Evolutionary conservation across 1,284 basidiomycete species (phyloP).

Genomic region (Takashimella koratensis): DNA sequence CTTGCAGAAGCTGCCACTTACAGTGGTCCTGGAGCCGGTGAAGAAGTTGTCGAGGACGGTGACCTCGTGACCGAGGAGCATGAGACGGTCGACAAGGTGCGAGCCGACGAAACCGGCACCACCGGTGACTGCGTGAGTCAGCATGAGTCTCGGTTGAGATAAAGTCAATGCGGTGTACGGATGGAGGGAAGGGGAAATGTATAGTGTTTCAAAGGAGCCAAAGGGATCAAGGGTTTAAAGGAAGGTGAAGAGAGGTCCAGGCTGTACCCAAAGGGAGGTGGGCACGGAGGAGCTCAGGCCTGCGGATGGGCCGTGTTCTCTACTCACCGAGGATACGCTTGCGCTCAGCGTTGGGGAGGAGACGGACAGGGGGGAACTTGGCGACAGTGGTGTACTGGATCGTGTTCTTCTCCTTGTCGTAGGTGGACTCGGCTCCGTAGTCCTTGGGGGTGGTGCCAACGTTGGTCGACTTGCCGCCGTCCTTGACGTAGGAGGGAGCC

Average conservation of each 20-base stretch:
- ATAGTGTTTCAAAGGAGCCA: background rate
- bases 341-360: constrained; percentile 69
- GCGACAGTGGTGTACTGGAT: constrained; percentile 89
- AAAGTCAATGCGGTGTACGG: background rate
- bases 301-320: no score
- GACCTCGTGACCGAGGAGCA: constrained; percentile 96
- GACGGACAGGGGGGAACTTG: constrained; percentile 84
- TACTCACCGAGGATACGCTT: constrained; percentile 69
- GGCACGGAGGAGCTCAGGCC: no score
- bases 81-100: constrained; percentile 92
- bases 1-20: constrained; percentile 47
- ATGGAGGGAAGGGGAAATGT: background rate
- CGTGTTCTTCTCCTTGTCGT: constrained; percentile 66
- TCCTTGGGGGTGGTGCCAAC: constrained; percentile 43
- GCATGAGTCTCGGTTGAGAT: background rate
- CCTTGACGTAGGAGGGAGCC: constrained; percentile 47
- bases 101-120: constrained; percentile 97
- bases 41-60: constrained; percentile 98
- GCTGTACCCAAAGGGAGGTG: no score
- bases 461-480: constrained; percentile 58
- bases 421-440: constrained; percentile 80
- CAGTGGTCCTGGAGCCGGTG: constrained; percentile 90
- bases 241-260: background rate
- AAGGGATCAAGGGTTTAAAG: no score
- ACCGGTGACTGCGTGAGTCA: constrained; percentile 59